A percentile compares a stretch with the other conserved stretches of the same genome.
Conservation (phyloP, 257 asterid species). For the Solanum rostratum region DNA sequence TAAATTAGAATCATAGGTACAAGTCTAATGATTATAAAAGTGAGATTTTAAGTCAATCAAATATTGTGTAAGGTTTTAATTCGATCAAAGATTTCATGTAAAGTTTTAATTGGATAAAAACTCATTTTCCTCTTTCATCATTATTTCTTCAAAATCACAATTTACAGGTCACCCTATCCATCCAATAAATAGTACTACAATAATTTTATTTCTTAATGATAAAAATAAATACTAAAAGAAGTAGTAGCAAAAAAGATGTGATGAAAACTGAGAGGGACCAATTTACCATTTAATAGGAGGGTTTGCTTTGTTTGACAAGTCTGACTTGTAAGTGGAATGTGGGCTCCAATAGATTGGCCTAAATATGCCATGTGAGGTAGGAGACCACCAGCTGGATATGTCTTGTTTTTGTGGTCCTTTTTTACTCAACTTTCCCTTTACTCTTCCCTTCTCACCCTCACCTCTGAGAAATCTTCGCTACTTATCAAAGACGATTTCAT, state of each 20-base stretch:
- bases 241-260: not conserved
- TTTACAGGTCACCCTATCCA: not conserved
- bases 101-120: not conserved
- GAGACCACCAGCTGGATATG: constrained; percentile 68
- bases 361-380: constrained; percentile 57
- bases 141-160: not conserved
- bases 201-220: no score
- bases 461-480: not conserved
- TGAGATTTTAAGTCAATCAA: not conserved
- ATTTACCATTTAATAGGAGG: constrained; percentile 8
- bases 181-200: not conserved
- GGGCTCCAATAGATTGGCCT: constrained; percentile 15
- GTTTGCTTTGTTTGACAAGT: constrained; percentile 16
- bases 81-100: not conserved
- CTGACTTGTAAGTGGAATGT: constrained; percentile 6
- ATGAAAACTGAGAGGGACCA: constrained; percentile 1
- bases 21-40: not conserved
- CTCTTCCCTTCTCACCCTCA: constrained; percentile 8
- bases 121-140: not conserved
- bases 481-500: not conserved
- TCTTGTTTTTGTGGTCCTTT: constrained; percentile 24
- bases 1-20: not conserved
- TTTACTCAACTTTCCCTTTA: not conserved
- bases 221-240: not conserved
- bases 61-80: not conserved